Percentiles rank a stretch among this genome's conserved stretches.
These are phyloP conservation scores for Bimuria novae-zelandiae DNA, from an alignment of 2,329 filamentous ascomycete genomes.

Conservation along the genomic window DNA sequence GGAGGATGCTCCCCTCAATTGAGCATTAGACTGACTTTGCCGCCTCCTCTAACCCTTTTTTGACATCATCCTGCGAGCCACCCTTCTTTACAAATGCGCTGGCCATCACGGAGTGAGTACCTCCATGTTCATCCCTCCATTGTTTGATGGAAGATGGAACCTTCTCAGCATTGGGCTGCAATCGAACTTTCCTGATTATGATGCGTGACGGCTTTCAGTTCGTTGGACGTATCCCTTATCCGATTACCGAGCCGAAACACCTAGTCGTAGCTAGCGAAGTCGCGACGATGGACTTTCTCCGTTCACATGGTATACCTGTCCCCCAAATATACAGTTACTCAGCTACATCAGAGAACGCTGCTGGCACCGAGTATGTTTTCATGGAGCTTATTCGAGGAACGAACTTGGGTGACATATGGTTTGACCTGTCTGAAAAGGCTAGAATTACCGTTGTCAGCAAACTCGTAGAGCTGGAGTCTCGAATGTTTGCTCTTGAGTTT, in stretches of 20 bases:
- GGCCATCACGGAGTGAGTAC: not conserved
- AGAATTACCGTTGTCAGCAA: slow-evolving; percentile 27
- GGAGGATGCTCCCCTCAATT: too few species aligned
- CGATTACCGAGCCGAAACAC: slow-evolving; percentile 24
- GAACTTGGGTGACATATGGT: slow-evolving; percentile 42
- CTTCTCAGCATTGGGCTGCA: too few species aligned
- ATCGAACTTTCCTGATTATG: slow-evolving; percentile 29
- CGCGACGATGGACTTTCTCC: slow-evolving; percentile 44
- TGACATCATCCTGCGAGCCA: too few species aligned
- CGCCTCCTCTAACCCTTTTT: too few species aligned
- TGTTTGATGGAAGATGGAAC: too few species aligned
- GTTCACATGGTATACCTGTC: slow-evolving; percentile 40
- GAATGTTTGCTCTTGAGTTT: slow-evolving; percentile 30
- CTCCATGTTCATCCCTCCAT: too few species aligned
- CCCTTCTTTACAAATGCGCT: too few species aligned
- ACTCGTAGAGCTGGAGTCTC: slow-evolving; percentile 36
- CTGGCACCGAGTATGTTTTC: slow-evolving; percentile 48
- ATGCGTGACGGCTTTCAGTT: slow-evolving; percentile 33
- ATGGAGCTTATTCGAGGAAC: slow-evolving; percentile 44
- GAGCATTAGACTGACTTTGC: too few species aligned
- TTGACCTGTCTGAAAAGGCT: slow-evolving; percentile 25
- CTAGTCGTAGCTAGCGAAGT: slow-evolving; percentile 45
- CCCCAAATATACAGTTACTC: slow-evolving; percentile 45
- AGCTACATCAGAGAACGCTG: slow-evolving; percentile 40
- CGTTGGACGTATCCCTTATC: slow-evolving; percentile 33